Evolutionary conservation across 2,329 filamentous ascomycete genomes (phyloP), one percentile per base, ranked within the genome.

Genomic region (Sporothrix protearum): DNA sequence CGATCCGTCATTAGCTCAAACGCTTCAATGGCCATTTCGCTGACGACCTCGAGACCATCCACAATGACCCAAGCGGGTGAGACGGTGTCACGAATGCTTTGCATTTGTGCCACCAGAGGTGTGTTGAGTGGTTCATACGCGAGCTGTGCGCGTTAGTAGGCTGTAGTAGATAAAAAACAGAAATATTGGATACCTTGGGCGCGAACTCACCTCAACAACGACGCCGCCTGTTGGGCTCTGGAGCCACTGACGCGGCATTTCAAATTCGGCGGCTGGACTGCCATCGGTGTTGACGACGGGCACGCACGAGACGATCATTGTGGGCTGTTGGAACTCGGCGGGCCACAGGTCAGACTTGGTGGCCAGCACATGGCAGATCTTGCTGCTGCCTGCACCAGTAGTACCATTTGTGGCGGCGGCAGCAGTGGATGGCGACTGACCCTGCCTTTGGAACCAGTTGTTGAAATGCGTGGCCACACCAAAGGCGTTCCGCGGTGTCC

Each of bases 1-100:
- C 91, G 86, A 5, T 91, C 91, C 0, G 91, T 93, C 82, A 93
- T 91, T 28, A 93, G 81, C 80, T 93, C 91, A 77, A 93, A 93
- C 70, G 92, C 90, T 42, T 91, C 91, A 78, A 91, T 91, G 0
- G 89, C 91, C 82, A 93, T 91, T 78, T 93, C 91, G 4, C 88
- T 87, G 19, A 93, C 83, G 57, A 92, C 87, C 75, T 92, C 90
- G 9, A 93, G 81, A 0, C 91, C 91, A 76, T 93, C 90, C 66
- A 93, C 86, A 57, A 92, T 84, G 0, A 91, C 88, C 91, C 91
- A 94, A 45, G 89, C 82, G 72, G 85, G 83, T 68, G 86, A 82
- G 63, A 85, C 82, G 76, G 85, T 80, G 74, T 85, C 82, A 9
- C 80, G 77, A 33, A 82, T 78, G 30, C 77, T 79, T 49, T 87